Percentiles rank a stretch among this genome's conserved stretches.
Conservation (phyloP, 2,329 filamentous ascomycete species). For the Myriosclerotinia curreyana region DNA sequence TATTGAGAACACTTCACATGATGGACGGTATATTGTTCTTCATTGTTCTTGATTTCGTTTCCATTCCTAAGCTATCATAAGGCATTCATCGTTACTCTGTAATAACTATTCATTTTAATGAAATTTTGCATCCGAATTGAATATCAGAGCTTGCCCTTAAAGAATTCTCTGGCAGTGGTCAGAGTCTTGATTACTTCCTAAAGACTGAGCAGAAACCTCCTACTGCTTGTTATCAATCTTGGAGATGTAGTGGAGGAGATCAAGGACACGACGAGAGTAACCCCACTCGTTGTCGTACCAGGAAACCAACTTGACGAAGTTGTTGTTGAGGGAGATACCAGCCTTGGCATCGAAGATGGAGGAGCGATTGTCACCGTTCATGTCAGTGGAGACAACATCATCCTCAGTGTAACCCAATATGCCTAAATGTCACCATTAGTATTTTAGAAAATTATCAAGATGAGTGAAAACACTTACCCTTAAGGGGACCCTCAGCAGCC, state of each 20-base stretch:
- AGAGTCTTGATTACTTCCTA: conserved; percentile 32
- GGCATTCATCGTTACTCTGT: conserved; percentile 20
- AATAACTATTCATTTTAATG: conserved; percentile 20
- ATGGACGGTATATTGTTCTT: conserved; percentile 10
- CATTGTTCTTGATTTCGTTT: conserved; percentile 18
- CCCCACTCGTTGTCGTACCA: conserved; percentile 99
- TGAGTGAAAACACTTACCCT: conserved; percentile 60
- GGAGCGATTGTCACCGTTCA: conserved; percentile 88
- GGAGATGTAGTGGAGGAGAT: conserved; percentile 75
- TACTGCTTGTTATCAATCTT: conserved; percentile 61
- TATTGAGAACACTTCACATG: conserved; percentile 4
- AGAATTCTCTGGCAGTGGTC: conserved; percentile 37
- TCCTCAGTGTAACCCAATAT: conserved; percentile 96
- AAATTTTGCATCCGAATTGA: conserved; percentile 20
- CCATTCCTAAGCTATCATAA: conserved; percentile 26
- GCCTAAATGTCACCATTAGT: conserved; percentile 48
- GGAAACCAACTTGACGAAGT: conserved; percentile 93
- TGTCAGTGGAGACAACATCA: conserved; percentile 88
- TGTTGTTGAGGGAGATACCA: conserved; percentile 95
- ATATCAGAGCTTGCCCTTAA: conserved; percentile 38
- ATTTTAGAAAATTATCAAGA: neutral
- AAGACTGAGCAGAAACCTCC: conserved; percentile 29
- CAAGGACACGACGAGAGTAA: conserved; percentile 92
- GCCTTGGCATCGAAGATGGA: conserved; percentile 99
- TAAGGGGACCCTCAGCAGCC: conserved; percentile 77